phyloP scores from a whole-genome alignment of 1,284 basidiomycete species.

The Cryptococcus wingfieldii region DNA sequence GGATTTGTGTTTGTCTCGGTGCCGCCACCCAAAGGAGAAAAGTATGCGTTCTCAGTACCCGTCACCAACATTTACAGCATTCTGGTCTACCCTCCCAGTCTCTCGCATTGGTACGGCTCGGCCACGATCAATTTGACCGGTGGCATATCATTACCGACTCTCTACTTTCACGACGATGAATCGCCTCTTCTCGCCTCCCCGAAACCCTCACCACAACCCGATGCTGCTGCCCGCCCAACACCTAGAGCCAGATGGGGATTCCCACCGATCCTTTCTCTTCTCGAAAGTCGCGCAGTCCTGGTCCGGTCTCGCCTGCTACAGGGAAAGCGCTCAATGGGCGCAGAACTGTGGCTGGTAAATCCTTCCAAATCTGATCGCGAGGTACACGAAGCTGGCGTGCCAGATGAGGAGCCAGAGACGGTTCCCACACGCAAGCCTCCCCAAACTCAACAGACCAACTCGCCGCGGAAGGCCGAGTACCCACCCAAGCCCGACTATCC shows the following conservation, averaged over 20 bases:
- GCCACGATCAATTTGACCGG: conserved; percentile 61
- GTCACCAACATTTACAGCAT: conserved; percentile 85
- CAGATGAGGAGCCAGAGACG: conserved; percentile 17
- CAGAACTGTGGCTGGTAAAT: conserved; percentile 80
- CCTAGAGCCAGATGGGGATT: conserved; percentile 51
- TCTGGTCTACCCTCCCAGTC: conserved; percentile 63
- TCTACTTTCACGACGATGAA: conserved; percentile 96
- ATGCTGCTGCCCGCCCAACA: conserved; percentile 5
- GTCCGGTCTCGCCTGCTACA: conserved; percentile 58
- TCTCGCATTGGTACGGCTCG: conserved; percentile 48
- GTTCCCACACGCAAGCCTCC: conserved; percentile 11
- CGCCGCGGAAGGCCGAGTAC: conserved; percentile 48
- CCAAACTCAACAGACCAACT: neutral
- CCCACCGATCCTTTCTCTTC: conserved; percentile 69
- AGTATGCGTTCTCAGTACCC: conserved; percentile 87
- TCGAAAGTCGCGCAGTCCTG: conserved; percentile 67
- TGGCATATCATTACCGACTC: conserved; percentile 80
- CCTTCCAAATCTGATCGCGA: conserved; percentile 86
- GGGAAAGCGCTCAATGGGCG: conserved; percentile 29
- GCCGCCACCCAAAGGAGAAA: conserved; percentile 59
- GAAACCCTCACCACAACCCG: neutral
- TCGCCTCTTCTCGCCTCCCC: conserved; percentile 52
- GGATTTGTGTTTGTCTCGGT: conserved; percentile 46
- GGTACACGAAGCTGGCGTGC: conserved; percentile 57
- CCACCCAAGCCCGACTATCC: conserved; percentile 44